These are phyloP conservation scores for Trypanosoma scelopori DNA, from an alignment of 208 protist genomes.

Conservation along the genomic window DNA sequence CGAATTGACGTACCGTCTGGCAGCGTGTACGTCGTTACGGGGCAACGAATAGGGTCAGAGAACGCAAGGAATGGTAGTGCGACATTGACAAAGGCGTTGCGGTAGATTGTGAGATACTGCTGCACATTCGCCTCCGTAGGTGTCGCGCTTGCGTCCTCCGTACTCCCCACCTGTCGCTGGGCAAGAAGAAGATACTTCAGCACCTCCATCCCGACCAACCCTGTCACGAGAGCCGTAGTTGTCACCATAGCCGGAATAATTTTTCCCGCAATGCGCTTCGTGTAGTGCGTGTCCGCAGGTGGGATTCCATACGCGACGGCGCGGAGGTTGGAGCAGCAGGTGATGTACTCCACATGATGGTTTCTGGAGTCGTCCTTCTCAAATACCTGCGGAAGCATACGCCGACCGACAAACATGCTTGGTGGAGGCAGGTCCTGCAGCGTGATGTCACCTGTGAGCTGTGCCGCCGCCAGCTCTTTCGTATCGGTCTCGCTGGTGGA, in stretches of 20 bases:
- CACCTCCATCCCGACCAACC: constrained; percentile 97
- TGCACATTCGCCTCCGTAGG: constrained; percentile 37
- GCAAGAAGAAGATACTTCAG: constrained; percentile 93
- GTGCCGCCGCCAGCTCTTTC: constrained; percentile 25
- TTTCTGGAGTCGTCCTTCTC: constrained; percentile 96
- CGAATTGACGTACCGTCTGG: constrained; percentile 49
- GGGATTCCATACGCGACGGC: constrained; percentile 93
- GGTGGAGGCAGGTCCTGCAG: constrained; percentile 50
- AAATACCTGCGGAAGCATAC: constrained; percentile 79
- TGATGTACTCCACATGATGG: constrained; percentile 95
- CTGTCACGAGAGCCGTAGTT: constrained; percentile 98
- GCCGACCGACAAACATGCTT: constrained; percentile 35
- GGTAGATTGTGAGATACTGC: constrained; percentile 72
- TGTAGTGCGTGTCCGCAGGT: constrained; percentile 65
- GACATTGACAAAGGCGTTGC: constrained; percentile 98
- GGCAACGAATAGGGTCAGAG: constrained; percentile 92
- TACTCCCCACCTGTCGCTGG: constrained; percentile 33
- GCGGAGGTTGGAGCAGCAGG: constrained; percentile 90
- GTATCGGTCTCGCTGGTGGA: constrained; percentile 79
- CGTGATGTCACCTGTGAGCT: constrained; percentile 37
- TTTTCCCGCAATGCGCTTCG: constrained; percentile 95
- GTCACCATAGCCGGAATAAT: constrained; percentile 99
- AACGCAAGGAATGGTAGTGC: constrained; percentile 97
- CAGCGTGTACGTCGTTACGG: constrained; percentile 47
- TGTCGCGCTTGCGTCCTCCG: constrained; percentile 10